Percentiles rank a stretch among this genome's conserved stretches.
Conservation (phyloP, 768 basidiomycete genomes). For the Psilocybe sp. region DNA sequence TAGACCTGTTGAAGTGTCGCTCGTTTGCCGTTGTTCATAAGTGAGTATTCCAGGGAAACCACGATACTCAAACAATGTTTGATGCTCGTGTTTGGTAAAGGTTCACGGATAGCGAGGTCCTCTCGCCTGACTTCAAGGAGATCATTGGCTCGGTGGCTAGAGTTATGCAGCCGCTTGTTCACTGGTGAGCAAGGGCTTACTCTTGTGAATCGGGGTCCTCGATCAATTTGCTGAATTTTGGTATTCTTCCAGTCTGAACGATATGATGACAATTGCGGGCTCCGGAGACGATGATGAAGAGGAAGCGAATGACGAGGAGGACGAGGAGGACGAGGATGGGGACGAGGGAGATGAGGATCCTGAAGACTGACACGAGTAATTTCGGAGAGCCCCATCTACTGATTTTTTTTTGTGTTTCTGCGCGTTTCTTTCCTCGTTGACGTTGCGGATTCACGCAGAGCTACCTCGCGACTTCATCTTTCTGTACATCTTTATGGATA, state of each 20-base stretch:
- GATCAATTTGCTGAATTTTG: not conserved
- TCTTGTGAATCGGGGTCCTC: not conserved
- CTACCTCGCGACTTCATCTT: too few species aligned
- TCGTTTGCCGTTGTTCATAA: constrained; percentile 65
- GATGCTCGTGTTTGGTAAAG: constrained; percentile 32
- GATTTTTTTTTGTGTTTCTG: too few species aligned
- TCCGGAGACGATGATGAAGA: constrained; percentile 25
- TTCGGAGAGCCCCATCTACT: too few species aligned
- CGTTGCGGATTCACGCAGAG: too few species aligned
- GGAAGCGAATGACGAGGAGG: constrained; percentile 13
- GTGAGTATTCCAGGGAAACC: constrained; percentile 33
- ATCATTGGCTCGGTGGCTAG: constrained; percentile 50
- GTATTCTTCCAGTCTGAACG: constrained; percentile 54
- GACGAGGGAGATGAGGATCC: too few species aligned
- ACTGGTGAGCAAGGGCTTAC: constrained; percentile 51
- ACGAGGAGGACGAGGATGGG: constrained; percentile 14
- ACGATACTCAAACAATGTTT: not conserved
- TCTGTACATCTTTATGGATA: too few species aligned
- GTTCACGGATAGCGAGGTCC: constrained; percentile 74
- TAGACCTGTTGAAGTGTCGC: constrained; percentile 86
- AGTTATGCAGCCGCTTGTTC: constrained; percentile 73
- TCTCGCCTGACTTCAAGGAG: constrained; percentile 63
- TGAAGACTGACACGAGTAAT: too few species aligned
- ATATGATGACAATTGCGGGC: constrained; percentile 59
- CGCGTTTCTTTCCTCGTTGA: too few species aligned